Percentiles rank a stretch among this genome's conserved stretches.
These are phyloP conservation scores for Colletotrichum endophyticum DNA, from an alignment of 2,329 filamentous ascomycete genomes.

Conservation along the genomic window DNA sequence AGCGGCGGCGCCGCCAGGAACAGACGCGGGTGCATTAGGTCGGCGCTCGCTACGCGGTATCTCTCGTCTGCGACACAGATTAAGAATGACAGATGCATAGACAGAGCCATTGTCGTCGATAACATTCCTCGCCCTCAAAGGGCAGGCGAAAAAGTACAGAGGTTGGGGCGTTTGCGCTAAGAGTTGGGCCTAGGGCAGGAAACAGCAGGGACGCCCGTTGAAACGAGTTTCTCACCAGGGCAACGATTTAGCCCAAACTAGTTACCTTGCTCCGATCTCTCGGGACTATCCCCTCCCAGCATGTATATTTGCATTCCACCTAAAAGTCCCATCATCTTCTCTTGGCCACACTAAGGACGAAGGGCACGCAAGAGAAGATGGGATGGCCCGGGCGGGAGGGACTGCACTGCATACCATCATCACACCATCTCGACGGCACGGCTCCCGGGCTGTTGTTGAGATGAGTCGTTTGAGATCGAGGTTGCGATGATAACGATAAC, in stretches of 20 bases:
- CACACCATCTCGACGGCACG: background rate
- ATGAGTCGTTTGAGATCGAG: background rate
- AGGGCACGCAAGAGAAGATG: background rate
- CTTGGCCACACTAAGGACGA: background rate
- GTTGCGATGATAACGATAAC: background rate
- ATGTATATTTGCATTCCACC: background rate
- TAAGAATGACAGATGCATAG: background rate
- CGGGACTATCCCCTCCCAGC: background rate
- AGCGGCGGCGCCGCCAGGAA: background rate
- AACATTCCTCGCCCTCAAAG: background rate
- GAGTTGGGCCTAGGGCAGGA: background rate
- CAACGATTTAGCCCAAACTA: background rate
- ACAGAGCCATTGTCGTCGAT: background rate
- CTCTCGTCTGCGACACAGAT: background rate
- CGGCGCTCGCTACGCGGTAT: background rate
- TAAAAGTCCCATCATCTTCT: background rate
- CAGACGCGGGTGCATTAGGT: background rate
- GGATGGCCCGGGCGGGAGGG: background rate
- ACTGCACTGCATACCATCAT: background rate
- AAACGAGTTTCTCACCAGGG: background rate
- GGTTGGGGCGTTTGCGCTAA: conserved; percentile 8
- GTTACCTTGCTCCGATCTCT: conserved; percentile 17
- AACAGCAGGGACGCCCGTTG: conserved; percentile 8
- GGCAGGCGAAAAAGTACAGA: background rate
- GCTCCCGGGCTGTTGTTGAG: background rate